phyloP scores from a whole-genome alignment of 2,329 filamentous ascomycete genomes.

The Beauveria medogensis region DNA sequence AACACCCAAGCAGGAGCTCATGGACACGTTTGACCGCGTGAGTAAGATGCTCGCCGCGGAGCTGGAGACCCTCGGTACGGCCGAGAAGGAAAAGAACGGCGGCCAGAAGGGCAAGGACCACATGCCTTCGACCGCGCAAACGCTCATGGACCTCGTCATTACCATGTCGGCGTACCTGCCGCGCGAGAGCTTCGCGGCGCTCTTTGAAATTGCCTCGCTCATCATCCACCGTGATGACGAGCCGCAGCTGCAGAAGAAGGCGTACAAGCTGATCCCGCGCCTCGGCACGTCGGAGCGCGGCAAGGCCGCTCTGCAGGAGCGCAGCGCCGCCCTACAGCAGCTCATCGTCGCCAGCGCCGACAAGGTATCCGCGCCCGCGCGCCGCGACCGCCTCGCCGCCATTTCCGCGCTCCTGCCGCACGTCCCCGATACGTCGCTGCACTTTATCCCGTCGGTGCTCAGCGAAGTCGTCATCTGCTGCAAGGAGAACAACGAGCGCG shows the following conservation, averaged over 20 bases:
- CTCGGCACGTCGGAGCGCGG: constrained; percentile 76
- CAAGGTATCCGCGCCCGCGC: constrained; percentile 78
- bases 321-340: constrained; percentile 71
- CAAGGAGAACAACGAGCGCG: constrained; percentile 96
- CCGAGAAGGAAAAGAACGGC: constrained; percentile 50
- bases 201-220: constrained; percentile 80
- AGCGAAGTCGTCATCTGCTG: constrained; percentile 93
- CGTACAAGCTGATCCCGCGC: constrained; percentile 93
- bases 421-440: constrained; percentile 67
- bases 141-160: constrained; percentile 92
- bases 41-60: constrained; percentile 73
- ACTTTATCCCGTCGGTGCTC: constrained; percentile 87
- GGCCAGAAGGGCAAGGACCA: constrained; percentile 53
- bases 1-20: constrained; percentile 67
- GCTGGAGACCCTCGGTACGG: constrained; percentile 45
- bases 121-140: constrained; percentile 89
- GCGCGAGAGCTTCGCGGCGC: constrained; percentile 69
- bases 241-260: constrained; percentile 95
- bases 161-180: constrained; percentile 93
- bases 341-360: constrained; percentile 72
- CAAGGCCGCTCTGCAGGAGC: constrained; percentile 64
- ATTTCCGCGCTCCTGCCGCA: constrained; percentile 73
- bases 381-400: constrained; percentile 77
- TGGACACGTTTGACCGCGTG: constrained; percentile 82
- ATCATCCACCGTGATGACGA: constrained; percentile 77